A percentile compares a stretch with the other conserved stretches of the same genome.
phyloP scores from a whole-genome alignment of 805 yeast genomes.

The Maudiozyma bulderi region DNA sequence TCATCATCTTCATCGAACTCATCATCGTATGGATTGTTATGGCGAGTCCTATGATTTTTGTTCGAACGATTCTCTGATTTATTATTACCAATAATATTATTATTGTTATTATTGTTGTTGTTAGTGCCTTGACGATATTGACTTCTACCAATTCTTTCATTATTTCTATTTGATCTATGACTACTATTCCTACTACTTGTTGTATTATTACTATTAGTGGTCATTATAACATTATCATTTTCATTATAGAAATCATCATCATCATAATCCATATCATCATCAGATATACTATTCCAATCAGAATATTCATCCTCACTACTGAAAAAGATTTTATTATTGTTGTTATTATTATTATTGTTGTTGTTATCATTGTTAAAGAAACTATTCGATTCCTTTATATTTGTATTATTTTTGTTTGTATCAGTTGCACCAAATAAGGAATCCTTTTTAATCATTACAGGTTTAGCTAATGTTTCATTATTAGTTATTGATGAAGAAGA shows the following conservation, averaged over 20 bases:
- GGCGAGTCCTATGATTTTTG: not conserved
- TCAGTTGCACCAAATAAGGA: constrained; percentile 1
- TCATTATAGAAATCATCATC: constrained; percentile 11
- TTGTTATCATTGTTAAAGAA: not conserved
- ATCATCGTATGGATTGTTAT: constrained; percentile 2
- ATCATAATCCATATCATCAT: constrained; percentile 20
- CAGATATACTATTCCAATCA: constrained; percentile 25
- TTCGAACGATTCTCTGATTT: not conserved
- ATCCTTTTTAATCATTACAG: not conserved
- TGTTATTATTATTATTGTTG: constrained; percentile 1
- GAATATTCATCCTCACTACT: constrained; percentile 30
- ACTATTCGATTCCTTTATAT: constrained; percentile 1
- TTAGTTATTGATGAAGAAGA: not conserved
- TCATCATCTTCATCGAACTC: constrained; percentile 11
- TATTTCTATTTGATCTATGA: not conserved
- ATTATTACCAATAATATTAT: not conserved
- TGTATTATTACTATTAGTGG: not conserved
- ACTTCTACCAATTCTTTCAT: not conserved
- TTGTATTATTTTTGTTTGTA: constrained; percentile 1
- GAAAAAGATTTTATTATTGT: constrained; percentile 19
- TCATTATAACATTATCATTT: not conserved
- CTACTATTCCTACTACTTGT: not conserved
- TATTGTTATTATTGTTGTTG: not conserved
- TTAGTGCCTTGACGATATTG: not conserved
- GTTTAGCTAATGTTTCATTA: not conserved